Conservation (phyloP, 2,329 filamentous ascomycete genomes). For the Zymoseptoria ardabiliae region DNA sequence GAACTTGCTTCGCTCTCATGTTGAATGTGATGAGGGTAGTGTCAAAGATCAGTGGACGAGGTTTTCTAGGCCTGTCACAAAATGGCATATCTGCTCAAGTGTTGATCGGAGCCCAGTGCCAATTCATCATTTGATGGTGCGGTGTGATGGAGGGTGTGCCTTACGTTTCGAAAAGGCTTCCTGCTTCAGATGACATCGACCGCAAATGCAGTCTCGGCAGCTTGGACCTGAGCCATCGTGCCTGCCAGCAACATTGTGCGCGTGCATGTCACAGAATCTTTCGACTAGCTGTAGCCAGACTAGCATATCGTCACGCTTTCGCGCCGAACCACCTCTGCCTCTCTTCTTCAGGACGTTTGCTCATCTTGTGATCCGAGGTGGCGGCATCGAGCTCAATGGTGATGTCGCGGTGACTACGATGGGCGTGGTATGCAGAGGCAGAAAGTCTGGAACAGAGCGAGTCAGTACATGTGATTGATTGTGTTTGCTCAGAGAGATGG, state of each 20-base stretch:
- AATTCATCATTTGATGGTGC: slow-evolving; percentile 26
- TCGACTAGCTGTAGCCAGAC: slow-evolving; percentile 7
- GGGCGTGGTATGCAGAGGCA: slow-evolving; percentile 19
- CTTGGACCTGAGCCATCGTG: no score
- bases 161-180: slow-evolving; percentile 4
- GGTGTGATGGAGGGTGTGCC: background rate
- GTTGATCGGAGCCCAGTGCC: slow-evolving; percentile 34
- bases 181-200: no score
- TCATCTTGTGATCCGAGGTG: slow-evolving; percentile 13
- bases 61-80: slow-evolving; percentile 40
- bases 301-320: slow-evolving; percentile 7
- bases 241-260: slow-evolving; percentile 3
- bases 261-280: background rate
- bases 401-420: slow-evolving; percentile 18
- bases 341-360: background rate
- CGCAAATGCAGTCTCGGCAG: no score
- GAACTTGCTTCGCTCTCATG: background rate
- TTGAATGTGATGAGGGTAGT: slow-evolving; percentile 1
- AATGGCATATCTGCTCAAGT: slow-evolving; percentile 31
- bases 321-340: background rate
- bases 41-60: slow-evolving; percentile 34
- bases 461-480: slow-evolving; percentile 8
- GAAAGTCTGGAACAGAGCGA: slow-evolving; percentile 5
- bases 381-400: slow-evolving; percentile 3
- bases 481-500: background rate